phyloP scores from a whole-genome alignment of 345 rosid genomes.

The Turnera subulata region DNA sequence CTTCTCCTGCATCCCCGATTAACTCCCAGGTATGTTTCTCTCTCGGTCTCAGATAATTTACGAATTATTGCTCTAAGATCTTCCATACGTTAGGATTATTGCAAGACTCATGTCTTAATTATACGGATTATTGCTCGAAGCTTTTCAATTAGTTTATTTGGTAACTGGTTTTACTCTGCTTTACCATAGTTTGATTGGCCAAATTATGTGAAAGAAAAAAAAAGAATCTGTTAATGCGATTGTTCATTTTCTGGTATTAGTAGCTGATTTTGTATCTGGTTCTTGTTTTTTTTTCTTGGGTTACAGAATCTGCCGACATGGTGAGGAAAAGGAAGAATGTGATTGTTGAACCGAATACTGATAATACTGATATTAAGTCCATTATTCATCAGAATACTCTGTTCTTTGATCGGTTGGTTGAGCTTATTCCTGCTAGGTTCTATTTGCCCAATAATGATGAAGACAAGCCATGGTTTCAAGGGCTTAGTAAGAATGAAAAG shows the following conservation, averaged over 20 bases:
- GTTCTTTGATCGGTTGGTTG: slow-evolving; percentile 69
- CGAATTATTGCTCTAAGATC: too few relatives aligned
- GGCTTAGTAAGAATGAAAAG: slow-evolving; percentile 66
- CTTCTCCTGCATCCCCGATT: too few relatives aligned
- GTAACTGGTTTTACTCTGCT: too few relatives aligned
- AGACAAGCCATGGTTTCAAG: slow-evolving; percentile 73
- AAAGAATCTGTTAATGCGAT: too few relatives aligned
- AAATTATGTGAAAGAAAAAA: too few relatives aligned
- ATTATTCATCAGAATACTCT: slow-evolving; percentile 45
- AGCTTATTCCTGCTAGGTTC: slow-evolving; percentile 85
- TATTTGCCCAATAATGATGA: slow-evolving; percentile 67
- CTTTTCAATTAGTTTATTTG: too few relatives aligned
- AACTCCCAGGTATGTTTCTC: too few relatives aligned
- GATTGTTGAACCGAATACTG: slow-evolving; percentile 3
- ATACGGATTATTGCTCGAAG: too few relatives aligned
- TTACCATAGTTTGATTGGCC: too few relatives aligned
- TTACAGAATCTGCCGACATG: slow-evolving; percentile 27
- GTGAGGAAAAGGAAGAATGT: slow-evolving; percentile 38
- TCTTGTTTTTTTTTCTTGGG: not conserved
- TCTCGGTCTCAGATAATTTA: too few relatives aligned
- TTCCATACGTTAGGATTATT: too few relatives aligned
- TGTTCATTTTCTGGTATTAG: not conserved
- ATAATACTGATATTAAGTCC: slow-evolving; percentile 35
- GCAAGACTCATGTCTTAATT: too few relatives aligned
- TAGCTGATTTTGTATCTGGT: not conserved